phyloP scores from a whole-genome alignment of 495 filamentous ascomycete genomes.

The Hyaloscypha finlandica region DNA sequence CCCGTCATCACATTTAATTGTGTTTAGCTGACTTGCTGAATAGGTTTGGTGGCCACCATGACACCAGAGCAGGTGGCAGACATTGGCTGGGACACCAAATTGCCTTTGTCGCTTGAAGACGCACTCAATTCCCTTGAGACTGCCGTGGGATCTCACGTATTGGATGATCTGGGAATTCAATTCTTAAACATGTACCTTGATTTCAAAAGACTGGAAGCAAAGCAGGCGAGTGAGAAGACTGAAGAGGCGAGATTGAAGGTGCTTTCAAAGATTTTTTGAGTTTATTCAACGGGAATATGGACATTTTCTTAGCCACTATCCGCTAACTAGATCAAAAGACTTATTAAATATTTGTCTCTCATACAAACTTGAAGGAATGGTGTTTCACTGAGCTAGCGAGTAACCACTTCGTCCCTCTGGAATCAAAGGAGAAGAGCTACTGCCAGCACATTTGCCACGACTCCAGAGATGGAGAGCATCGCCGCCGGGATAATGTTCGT shows the following conservation, averaged over 20 bases:
- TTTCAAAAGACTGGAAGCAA: constrained; percentile 5
- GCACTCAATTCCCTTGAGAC: neutral
- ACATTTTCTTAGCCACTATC: no score
- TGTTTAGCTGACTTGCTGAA: neutral
- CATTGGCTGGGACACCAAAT: neutral
- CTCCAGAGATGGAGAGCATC: no score
- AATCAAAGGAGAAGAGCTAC: no score
- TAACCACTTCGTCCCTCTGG: no score
- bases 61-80: neutral
- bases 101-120: neutral
- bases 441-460: no score
- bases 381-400: no score
- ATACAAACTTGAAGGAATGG: no score
- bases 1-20: neutral
- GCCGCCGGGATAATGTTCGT: no score
- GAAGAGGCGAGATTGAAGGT: neutral
- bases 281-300: no score
- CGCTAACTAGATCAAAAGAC: no score
- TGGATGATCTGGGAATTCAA: neutral
- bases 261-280: neutral
- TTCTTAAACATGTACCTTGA: constrained; percentile 5
- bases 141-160: neutral
- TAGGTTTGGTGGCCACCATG: neutral
- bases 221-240: constrained; percentile 3
- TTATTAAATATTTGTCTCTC: no score